Conservation (phyloP, 805 yeast genomes). For the Brettanomyces sp. region DNA sequence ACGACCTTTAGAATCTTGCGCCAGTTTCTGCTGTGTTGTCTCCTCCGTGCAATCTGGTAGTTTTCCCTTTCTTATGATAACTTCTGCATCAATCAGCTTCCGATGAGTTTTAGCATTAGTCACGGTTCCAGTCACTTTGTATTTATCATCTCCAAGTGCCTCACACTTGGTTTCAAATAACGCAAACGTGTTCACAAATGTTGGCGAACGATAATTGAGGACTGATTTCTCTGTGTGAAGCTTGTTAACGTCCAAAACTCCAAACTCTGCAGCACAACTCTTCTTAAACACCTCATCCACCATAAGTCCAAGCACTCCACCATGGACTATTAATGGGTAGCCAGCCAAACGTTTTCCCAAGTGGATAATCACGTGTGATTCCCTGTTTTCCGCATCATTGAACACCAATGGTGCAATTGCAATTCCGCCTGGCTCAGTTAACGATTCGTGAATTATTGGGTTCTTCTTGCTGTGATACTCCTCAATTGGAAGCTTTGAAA, state of each 20-base stretch:
- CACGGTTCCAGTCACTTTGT: neutral
- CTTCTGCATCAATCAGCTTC: constrained; percentile 1
- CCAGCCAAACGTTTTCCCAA: constrained; percentile 76
- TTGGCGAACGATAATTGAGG: constrained; percentile 57
- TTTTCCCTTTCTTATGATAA: neutral
- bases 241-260: constrained; percentile 24
- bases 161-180: constrained; percentile 28
- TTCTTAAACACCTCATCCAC: constrained; percentile 64
- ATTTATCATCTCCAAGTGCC: neutral
- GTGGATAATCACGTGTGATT: constrained; percentile 61
- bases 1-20: no score
- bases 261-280: constrained; percentile 14
- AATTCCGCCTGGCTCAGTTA: constrained; percentile 71
- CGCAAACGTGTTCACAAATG: constrained; percentile 70
- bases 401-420: constrained; percentile 66
- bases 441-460: constrained; percentile 22
- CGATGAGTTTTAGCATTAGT: neutral
- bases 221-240: constrained; percentile 40
- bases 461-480: constrained; percentile 17
- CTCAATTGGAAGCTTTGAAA: constrained; percentile 24
- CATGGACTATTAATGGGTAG: constrained; percentile 80
- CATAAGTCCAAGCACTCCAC: constrained; percentile 77
- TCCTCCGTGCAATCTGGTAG: neutral
- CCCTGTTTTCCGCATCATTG: constrained; percentile 43
- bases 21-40: neutral